A percentile compares a stretch with the other conserved stretches of the same genome.
These are phyloP conservation scores for Starmerella kuoi DNA, from an alignment of 805 yeast species.

Conservation along the genomic window DNA sequence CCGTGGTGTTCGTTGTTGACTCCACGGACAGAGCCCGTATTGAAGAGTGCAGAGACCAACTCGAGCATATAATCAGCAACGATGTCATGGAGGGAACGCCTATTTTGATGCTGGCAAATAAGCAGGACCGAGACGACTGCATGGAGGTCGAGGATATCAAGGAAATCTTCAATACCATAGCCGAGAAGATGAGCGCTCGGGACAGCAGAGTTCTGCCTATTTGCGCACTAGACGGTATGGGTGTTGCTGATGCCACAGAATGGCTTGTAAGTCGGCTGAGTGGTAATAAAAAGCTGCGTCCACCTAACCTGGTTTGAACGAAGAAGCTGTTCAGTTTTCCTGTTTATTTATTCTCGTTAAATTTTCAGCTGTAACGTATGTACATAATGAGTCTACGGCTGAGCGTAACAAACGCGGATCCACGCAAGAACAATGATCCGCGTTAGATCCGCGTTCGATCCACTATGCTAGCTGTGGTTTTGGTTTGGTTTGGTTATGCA, in stretches of 20 bases:
- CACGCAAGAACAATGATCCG: no score
- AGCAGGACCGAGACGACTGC: slow-evolving; percentile 67
- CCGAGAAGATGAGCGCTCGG: slow-evolving; percentile 76
- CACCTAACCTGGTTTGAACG: slow-evolving; percentile 37
- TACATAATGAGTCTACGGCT: no score
- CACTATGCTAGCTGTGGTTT: no score
- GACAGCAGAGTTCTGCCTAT: slow-evolving; percentile 85
- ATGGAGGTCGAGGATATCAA: slow-evolving; percentile 69
- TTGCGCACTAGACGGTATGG: slow-evolving; percentile 67
- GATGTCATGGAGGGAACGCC: slow-evolving; percentile 70
- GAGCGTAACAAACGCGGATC: no score
- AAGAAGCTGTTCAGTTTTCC: no score
- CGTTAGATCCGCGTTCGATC: no score
- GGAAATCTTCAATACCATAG: slow-evolving; percentile 68
- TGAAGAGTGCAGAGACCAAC: slow-evolving; percentile 64
- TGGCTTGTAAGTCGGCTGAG: slow-evolving; percentile 71
- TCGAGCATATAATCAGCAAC: slow-evolving; percentile 42
- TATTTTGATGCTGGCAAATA: slow-evolving; percentile 86
- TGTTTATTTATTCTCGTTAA: no score
- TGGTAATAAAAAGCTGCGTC: slow-evolving; percentile 49
- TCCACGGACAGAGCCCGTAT: slow-evolving; percentile 75
- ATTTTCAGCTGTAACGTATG: no score
- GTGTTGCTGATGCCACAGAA: slow-evolving; percentile 74
- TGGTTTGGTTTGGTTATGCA: no score
- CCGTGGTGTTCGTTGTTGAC: slow-evolving; percentile 83